These are phyloP conservation scores for Penicillium flavigenum DNA, from an alignment of 495 filamentous ascomycete species.

Conservation along the genomic window DNA sequence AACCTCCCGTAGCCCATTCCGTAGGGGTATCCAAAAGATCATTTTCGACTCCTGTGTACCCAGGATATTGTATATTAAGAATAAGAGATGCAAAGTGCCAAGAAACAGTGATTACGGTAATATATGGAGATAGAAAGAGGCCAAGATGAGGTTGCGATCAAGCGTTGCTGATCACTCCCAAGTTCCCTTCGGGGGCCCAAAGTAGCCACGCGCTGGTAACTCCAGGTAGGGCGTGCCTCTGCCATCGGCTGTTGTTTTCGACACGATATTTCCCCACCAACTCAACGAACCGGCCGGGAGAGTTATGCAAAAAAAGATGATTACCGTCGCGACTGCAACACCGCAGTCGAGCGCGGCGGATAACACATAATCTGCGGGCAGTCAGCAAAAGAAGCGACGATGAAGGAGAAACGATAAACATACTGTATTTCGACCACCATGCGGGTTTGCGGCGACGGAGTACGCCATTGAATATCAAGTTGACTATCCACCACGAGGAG, in stretches of 20 bases:
- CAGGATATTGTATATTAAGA: not conserved
- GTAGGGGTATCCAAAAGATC: conserved; percentile 1
- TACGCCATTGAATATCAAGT: conserved; percentile 62
- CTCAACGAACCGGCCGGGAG: conserved; percentile 56
- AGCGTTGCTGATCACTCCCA: conserved; percentile 34
- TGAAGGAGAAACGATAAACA: conserved; percentile 51
- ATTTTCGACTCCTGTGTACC: not conserved
- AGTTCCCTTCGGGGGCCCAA: conserved; percentile 56
- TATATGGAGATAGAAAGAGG: not conserved
- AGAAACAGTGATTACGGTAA: not conserved
- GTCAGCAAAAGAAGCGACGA: conserved; percentile 40
- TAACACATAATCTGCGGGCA: conserved; percentile 59
- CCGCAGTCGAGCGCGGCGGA: conserved; percentile 62
- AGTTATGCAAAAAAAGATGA: conserved; percentile 70
- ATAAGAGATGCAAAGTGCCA: not conserved
- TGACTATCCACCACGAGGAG: conserved; percentile 65
- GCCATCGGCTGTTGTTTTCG: conserved; percentile 47
- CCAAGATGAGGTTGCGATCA: not conserved
- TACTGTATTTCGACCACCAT: conserved; percentile 65
- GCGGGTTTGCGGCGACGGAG: conserved; percentile 56
- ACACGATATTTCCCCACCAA: conserved; percentile 69
- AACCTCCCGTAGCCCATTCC: not conserved
- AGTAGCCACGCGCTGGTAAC: conserved; percentile 50
- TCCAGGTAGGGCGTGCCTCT: conserved; percentile 43
- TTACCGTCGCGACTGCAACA: conserved; percentile 59